phyloP scores from a whole-genome alignment of 352 stramenopile species.

The Pythium aristosporum region DNA sequence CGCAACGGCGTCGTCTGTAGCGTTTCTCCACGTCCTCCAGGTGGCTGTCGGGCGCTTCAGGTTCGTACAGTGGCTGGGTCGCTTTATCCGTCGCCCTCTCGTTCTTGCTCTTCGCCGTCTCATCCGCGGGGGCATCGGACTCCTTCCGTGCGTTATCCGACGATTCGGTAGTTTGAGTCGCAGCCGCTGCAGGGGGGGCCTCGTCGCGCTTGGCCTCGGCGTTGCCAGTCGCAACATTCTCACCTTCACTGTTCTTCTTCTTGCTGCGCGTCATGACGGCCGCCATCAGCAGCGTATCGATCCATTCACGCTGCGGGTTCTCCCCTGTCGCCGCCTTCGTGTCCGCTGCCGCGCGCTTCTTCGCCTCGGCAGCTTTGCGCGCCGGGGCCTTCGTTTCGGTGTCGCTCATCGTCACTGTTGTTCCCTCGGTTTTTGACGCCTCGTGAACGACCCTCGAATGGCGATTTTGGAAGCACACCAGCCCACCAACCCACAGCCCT shows the following conservation, averaged over 20 bases:
- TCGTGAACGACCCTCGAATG: slow-evolving; percentile 11
- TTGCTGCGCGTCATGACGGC: slow-evolving; percentile 74
- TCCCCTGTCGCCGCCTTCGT: slow-evolving; percentile 5
- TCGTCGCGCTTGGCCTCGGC: slow-evolving; percentile 6
- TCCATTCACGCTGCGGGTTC: slow-evolving; percentile 72
- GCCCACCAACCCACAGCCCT: slow-evolving; percentile 11
- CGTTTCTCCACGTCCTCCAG: slow-evolving; percentile 37
- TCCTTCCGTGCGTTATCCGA: neutral
- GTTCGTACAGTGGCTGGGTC: neutral
- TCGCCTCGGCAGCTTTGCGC: slow-evolving; percentile 21
- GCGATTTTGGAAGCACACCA: slow-evolving; percentile 23
- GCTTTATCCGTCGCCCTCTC: slow-evolving; percentile 2
- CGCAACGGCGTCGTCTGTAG: slow-evolving; percentile 63
- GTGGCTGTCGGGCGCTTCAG: neutral
- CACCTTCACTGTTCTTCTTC: slow-evolving; percentile 25
- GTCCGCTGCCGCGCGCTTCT: slow-evolving; percentile 11
- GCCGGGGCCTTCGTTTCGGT: slow-evolving; percentile 14
- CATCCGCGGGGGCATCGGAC: neutral
- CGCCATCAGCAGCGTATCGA: slow-evolving; percentile 74
- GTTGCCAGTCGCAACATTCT: neutral
- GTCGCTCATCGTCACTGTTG: slow-evolving; percentile 23
- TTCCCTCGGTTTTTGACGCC: slow-evolving; percentile 10
- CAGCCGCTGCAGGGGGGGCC: neutral
- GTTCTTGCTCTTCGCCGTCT: neutral
- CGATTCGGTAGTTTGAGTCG: neutral